These are phyloP conservation scores for Friedmanniomyces simplex DNA, from an alignment of 495 filamentous ascomycete genomes.

Conservation along the genomic window DNA sequence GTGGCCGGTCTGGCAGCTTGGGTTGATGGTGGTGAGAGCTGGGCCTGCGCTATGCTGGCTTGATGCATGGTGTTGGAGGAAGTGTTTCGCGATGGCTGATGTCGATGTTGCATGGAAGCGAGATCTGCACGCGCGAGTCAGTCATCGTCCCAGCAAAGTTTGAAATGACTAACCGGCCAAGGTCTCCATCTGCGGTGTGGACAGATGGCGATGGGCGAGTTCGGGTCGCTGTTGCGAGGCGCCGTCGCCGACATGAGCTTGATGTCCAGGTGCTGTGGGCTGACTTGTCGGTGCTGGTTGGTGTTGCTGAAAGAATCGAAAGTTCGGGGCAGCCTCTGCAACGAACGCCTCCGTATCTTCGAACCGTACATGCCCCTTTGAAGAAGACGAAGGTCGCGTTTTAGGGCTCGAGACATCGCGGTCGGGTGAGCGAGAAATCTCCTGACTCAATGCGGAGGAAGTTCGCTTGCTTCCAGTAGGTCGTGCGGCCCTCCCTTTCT, in stretches of 20 bases:
- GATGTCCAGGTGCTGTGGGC: not conserved
- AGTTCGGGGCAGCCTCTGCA: constrained; percentile 16
- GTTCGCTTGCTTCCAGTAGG: constrained; percentile 28
- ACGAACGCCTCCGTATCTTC: constrained; percentile 16
- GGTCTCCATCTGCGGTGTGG: constrained; percentile 55
- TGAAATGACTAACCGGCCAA: constrained; percentile 36
- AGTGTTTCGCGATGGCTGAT: constrained; percentile 40
- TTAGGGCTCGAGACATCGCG: not conserved
- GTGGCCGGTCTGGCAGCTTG: constrained; percentile 39
- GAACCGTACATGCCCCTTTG: too few relatives aligned
- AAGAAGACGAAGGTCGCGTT: too few relatives aligned
- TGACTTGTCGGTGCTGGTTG: not conserved
- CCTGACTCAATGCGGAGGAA: constrained; percentile 31
- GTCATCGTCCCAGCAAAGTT: not conserved
- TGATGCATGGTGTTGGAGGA: constrained; percentile 36
- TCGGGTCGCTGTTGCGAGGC: constrained; percentile 12
- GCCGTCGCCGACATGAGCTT: not conserved
- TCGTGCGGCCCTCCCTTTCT: constrained; percentile 14
- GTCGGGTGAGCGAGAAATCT: constrained; percentile 29
- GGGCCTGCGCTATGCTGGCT: constrained; percentile 39
- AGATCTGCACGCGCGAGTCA: constrained; percentile 35
- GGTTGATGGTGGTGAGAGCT: constrained; percentile 34
- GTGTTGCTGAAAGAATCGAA: constrained; percentile 5
- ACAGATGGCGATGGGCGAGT: constrained; percentile 34
- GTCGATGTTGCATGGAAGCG: constrained; percentile 56